phyloP scores from a whole-genome alignment of 2,329 filamentous ascomycete species.

The Colletotrichum spaethianum region DNA sequence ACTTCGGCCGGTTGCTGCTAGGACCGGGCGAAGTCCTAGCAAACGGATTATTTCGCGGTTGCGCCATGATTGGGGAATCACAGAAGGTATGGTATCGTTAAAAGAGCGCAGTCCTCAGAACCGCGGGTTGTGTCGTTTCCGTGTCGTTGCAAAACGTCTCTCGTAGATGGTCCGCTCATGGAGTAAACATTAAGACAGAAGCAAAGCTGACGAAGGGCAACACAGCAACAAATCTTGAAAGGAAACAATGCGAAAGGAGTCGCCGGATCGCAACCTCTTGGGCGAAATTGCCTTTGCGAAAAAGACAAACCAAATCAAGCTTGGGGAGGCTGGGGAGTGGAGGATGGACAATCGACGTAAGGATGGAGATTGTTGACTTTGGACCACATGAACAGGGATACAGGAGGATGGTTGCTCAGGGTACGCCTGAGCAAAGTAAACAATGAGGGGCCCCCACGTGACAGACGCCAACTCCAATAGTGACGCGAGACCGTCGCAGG shows the following conservation, averaged over 20 bases:
- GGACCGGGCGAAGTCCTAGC: conserved; percentile 77
- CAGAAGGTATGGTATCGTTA: conserved; percentile 59
- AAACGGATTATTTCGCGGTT: conserved; percentile 87
- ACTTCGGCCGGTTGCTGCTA: conserved; percentile 77
- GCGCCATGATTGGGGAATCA: conserved; percentile 69
- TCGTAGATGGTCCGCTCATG: conserved; percentile 33
- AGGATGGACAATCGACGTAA: conserved; percentile 36
- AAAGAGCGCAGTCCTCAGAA: conserved; percentile 22
- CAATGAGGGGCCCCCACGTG: conserved; percentile 43
- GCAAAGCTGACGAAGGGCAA: conserved; percentile 34
- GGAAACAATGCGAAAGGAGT: conserved; percentile 37
- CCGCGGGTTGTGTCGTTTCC: conserved; percentile 18
- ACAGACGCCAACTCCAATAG: conserved; percentile 33
- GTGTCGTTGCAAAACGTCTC: conserved; percentile 39
- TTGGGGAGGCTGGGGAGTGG: conserved; percentile 40
- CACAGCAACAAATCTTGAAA: conserved; percentile 24
- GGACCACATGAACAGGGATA: conserved; percentile 32
- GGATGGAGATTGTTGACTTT: conserved; percentile 42
- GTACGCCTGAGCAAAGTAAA: conserved; percentile 48
- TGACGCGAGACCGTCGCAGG: conserved; percentile 37
- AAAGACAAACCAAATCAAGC: conserved; percentile 34
- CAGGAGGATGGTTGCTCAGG: conserved; percentile 47
- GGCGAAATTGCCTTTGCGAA: conserved; percentile 17
- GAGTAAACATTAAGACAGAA: conserved; percentile 40
- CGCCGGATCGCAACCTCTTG: conserved; percentile 28